Percentiles rank a stretch among this genome's conserved stretches.
Conservation (phyloP, 2,329 filamentous ascomycete genomes). For the Eutypa lata region DNA sequence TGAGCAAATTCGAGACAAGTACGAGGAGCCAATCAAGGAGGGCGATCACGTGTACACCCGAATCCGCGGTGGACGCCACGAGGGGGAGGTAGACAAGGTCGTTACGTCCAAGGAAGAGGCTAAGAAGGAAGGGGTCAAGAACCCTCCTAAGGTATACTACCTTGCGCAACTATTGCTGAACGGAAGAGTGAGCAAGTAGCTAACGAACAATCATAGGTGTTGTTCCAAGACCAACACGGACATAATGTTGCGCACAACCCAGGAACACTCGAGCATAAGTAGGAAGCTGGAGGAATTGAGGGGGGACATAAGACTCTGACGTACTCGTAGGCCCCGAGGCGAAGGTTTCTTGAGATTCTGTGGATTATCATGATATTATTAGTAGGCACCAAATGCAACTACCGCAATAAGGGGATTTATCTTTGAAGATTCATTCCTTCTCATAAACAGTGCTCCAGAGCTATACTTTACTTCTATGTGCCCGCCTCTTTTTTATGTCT, state of each 20-base stretch:
- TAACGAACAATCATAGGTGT: slow-evolving; percentile 22
- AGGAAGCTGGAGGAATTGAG: neutral
- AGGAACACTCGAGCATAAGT: slow-evolving; percentile 29
- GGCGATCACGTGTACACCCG: slow-evolving; percentile 39
- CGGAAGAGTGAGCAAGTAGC: neutral
- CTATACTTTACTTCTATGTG: neutral
- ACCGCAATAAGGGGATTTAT: no score
- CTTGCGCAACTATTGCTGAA: neutral
- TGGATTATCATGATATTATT: no score
- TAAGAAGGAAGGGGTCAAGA: slow-evolving; percentile 33
- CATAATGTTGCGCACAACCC: slow-evolving; percentile 38
- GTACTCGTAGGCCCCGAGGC: neutral
- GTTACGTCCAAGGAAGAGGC: slow-evolving; percentile 33
- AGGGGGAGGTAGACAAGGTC: slow-evolving; percentile 37
- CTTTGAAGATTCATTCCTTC: no score
- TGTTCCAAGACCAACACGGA: slow-evolving; percentile 37
- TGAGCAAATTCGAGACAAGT: slow-evolving; percentile 28
- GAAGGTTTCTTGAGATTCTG: neutral
- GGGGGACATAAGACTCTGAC: neutral
- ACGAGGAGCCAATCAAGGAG: slow-evolving; percentile 33
- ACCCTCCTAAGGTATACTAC: slow-evolving; percentile 36
- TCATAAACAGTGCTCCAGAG: no score
- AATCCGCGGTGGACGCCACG: slow-evolving; percentile 35
- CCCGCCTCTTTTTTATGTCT: slow-evolving; percentile 10
- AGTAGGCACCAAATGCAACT: no score